phyloP scores from a whole-genome alignment of 768 basidiomycete species.

The Mycena amicta region DNA sequence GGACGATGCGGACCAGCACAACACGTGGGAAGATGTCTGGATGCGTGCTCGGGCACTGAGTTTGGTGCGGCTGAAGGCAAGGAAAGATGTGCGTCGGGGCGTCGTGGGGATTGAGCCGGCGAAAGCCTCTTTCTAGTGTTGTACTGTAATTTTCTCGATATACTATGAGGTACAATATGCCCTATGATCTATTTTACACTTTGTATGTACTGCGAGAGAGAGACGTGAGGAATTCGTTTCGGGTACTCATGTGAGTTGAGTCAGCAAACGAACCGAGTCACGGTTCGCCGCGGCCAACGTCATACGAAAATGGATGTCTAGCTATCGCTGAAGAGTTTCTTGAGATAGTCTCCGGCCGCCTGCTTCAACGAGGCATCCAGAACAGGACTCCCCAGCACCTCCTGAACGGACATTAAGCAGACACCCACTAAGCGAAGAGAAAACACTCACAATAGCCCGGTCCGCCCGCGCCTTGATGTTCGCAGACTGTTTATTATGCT shows the following conservation, averaged over 20 bases:
- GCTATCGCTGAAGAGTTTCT: conserved; percentile 60
- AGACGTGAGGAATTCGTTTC: no score
- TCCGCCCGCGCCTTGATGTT: conserved; percentile 63
- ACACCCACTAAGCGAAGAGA: not conserved
- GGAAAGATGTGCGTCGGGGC: conserved; percentile 16
- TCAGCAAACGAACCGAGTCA: conserved; percentile 1
- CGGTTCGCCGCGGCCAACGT: not conserved
- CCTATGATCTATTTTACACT: no score
- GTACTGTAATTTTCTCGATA: no score
- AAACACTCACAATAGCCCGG: conserved; percentile 56
- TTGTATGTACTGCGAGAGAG: no score
- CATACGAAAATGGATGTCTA: conserved; percentile 9
- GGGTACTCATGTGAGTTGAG: no score
- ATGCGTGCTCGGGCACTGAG: conserved; percentile 18
- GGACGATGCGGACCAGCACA: not conserved
- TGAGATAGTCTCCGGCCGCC: conserved; percentile 72
- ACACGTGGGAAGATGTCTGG: conserved; percentile 12
- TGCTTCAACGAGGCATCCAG: conserved; percentile 64
- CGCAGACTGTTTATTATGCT: conserved; percentile 52
- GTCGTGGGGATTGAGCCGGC: no score
- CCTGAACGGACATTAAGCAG: conserved; percentile 32
- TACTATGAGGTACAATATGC: no score
- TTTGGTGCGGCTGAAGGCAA: conserved; percentile 14
- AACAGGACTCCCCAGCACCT: conserved; percentile 59
- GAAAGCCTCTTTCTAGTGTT: no score